These are phyloP conservation scores for Thymus quinquecostatus DNA, from an alignment of 257 asterid genomes.

Conservation along the genomic window DNA sequence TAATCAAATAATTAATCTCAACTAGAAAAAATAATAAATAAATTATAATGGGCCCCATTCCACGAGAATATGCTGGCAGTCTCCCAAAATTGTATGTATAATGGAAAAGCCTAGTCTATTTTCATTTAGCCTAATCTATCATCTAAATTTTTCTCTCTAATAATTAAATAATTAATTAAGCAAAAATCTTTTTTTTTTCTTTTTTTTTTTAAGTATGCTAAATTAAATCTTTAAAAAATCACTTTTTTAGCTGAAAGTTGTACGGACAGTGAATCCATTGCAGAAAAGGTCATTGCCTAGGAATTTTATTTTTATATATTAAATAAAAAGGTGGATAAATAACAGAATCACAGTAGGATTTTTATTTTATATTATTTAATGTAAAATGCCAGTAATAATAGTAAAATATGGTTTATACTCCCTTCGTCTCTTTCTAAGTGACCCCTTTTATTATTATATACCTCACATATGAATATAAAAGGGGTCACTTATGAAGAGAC, in stretches of 20 bases:
- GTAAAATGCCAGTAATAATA: too few species aligned
- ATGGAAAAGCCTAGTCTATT: slow-evolving; percentile 19
- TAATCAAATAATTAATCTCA: not conserved
- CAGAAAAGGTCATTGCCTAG: slow-evolving; percentile 14
- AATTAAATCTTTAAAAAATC: not conserved
- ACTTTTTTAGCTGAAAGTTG: slow-evolving; percentile 38
- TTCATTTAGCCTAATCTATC: not conserved
- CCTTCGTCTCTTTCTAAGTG: too few species aligned
- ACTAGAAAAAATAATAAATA: not conserved
- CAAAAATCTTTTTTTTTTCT: not conserved
- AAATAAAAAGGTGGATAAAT: too few species aligned
- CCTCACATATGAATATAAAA: too few species aligned
- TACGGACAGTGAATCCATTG: slow-evolving; percentile 33
- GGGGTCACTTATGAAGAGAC: too few species aligned
- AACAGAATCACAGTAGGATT: too few species aligned
- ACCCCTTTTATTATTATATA: too few species aligned
- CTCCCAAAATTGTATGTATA: slow-evolving; percentile 8
- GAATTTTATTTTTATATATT: not conserved
- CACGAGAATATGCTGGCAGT: slow-evolving; percentile 24
- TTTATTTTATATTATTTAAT: too few species aligned
- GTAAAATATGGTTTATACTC: too few species aligned
- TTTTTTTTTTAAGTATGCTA: too few species aligned
- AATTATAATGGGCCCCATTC: slow-evolving; percentile 6
- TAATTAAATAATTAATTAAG: not conserved
- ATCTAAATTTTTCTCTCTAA: not conserved